phyloP scores from a whole-genome alignment of 2,329 filamentous ascomycete species.

The Alternaria gansuensis region DNA sequence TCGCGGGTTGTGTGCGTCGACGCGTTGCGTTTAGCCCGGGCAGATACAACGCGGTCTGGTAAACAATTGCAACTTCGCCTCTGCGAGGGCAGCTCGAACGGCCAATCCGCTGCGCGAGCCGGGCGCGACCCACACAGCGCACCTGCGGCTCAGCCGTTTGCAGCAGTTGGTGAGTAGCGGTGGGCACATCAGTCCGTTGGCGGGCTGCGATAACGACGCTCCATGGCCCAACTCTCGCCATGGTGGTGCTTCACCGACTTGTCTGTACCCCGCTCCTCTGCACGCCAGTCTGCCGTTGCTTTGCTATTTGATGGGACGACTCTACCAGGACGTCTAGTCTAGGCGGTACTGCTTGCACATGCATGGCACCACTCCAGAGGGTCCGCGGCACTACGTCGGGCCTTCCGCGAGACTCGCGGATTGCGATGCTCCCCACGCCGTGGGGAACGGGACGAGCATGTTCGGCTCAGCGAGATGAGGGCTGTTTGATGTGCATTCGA shows the following conservation, averaged over 20 bases:
- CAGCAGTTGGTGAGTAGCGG: constrained; percentile 38
- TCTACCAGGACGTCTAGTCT: constrained; percentile 17
- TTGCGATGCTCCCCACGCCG: constrained; percentile 28
- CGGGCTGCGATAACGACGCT: constrained; percentile 39
- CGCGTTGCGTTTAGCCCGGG: constrained; percentile 33
- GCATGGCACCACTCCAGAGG: constrained; percentile 19
- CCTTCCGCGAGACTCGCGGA: constrained; percentile 19
- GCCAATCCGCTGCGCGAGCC: constrained; percentile 29
- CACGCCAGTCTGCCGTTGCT: constrained; percentile 8
- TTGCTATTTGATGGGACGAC: constrained; percentile 12
- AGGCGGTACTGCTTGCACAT: constrained; percentile 15
- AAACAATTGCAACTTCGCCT: constrained; percentile 28
- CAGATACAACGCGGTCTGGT: constrained; percentile 34
- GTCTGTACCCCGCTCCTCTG: constrained; percentile 37
- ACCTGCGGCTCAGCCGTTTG: constrained; percentile 46
- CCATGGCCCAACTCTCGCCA: constrained; percentile 14
- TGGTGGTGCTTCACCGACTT: constrained; percentile 38
- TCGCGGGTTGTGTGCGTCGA: constrained; percentile 21
- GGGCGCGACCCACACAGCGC: constrained; percentile 26
- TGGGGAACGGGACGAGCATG: constrained; percentile 32
- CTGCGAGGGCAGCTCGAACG: constrained; percentile 6
- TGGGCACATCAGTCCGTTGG: constrained; percentile 31
- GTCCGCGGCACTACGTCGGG: constrained; percentile 23
- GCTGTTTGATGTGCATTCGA: constrained; percentile 34
- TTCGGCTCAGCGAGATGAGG: constrained; percentile 31